phyloP scores from a whole-genome alignment of 257 asterid species.

The Solanum tarijense region DNA sequence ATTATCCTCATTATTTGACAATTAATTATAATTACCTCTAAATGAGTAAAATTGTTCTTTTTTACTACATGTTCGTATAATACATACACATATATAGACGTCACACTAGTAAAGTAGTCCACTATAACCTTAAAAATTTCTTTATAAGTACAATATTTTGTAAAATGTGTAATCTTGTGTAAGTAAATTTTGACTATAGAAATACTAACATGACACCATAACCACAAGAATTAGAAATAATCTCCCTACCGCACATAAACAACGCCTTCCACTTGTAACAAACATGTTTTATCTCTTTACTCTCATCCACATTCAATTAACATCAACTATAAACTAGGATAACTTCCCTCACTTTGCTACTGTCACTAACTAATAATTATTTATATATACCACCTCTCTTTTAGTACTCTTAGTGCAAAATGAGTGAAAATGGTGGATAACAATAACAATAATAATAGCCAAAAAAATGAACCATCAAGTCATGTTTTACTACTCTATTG shows the following conservation, averaged over 20 bases:
- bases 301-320: slow-evolving; percentile 46
- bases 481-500: slow-evolving; percentile 24
- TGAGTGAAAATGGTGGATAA: slow-evolving; percentile 6
- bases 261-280: slow-evolving; percentile 24
- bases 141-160: not conserved
- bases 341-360: slow-evolving; percentile 27
- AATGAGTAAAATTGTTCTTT: not conserved
- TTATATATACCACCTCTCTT: slow-evolving; percentile 1
- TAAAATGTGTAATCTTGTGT: not conserved
- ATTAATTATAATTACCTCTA: not conserved
- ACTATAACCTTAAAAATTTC: not conserved
- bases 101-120: not conserved
- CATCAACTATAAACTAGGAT: slow-evolving; percentile 51
- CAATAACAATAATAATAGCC: slow-evolving; percentile 3
- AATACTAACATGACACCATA: not conserved
- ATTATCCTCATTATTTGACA: not conserved
- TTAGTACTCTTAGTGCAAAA: not conserved
- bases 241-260: slow-evolving; percentile 23
- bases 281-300: slow-evolving; percentile 10
- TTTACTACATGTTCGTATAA: not conserved
- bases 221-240: slow-evolving; percentile 29
- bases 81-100: not conserved
- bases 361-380: slow-evolving; percentile 14
- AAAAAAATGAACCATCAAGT: slow-evolving; percentile 4
- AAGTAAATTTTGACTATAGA: not conserved